phyloP scores from a whole-genome alignment of 352 stramenopile species.

The Pythium brassicae region DNA sequence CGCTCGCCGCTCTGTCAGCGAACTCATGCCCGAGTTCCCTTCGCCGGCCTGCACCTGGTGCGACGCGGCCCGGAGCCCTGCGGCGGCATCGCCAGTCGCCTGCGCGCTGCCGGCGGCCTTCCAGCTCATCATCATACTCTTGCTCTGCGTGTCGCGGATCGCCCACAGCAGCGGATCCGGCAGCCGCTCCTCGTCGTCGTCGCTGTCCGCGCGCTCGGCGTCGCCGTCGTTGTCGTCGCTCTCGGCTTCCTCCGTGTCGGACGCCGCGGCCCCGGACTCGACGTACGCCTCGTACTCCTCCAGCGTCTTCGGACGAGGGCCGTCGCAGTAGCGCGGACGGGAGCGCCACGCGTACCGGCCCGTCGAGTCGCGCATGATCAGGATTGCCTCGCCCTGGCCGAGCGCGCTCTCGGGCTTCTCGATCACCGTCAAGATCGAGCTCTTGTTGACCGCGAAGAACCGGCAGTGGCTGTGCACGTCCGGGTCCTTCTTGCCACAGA shows the following conservation, averaged over 20 bases:
- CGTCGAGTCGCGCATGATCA: slow-evolving; percentile 76
- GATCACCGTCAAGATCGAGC: slow-evolving; percentile 72
- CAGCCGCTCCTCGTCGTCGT: slow-evolving; percentile 18
- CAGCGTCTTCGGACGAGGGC: slow-evolving; percentile 43
- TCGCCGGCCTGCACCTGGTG: slow-evolving; percentile 44
- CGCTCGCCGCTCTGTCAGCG: slow-evolving; percentile 56
- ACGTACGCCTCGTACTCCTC: slow-evolving; percentile 54
- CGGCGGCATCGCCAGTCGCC: slow-evolving; percentile 10
- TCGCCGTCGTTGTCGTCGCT: slow-evolving; percentile 24
- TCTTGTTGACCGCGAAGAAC: slow-evolving; percentile 83
- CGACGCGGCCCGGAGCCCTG: slow-evolving; percentile 6
- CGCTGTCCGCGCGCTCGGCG: slow-evolving; percentile 16
- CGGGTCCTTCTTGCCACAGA: slow-evolving; percentile 37
- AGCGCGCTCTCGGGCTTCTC: slow-evolving; percentile 55
- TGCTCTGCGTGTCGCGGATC: slow-evolving; percentile 55
- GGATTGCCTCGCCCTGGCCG: slow-evolving; percentile 48
- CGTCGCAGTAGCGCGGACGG: slow-evolving; percentile 60
- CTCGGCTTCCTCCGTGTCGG: slow-evolving; percentile 22
- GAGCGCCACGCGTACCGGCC: slow-evolving; percentile 78
- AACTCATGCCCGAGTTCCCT: slow-evolving; percentile 72
- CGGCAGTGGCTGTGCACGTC: slow-evolving; percentile 54
- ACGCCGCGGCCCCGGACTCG: slow-evolving; percentile 18
- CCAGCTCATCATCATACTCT: slow-evolving; percentile 74
- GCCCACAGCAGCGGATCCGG: slow-evolving; percentile 59
- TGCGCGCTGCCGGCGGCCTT: slow-evolving; percentile 20